Base-by-base conservation (phyloP, 2,329 filamentous ascomycete species). In the Fusarium avenaceum region DNA sequence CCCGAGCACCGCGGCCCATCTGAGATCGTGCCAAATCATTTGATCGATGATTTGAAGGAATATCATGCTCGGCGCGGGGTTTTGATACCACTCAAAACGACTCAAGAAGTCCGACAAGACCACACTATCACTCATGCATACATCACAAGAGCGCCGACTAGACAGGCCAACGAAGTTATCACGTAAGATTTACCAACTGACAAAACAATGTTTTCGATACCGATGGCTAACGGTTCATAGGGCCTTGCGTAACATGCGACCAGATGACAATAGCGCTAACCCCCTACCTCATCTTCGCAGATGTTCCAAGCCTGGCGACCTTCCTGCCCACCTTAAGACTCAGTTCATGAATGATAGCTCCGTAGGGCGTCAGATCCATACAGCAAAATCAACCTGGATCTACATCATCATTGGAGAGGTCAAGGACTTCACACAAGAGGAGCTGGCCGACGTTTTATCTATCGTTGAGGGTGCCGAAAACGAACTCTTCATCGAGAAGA, bases 241-340 rank as follows among this genome's bases (percentile, higher is more conserved):
- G 66, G 83, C 87, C 63, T 79, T 89, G 71, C 84, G 86, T 72
- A 80, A 81, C 53, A 78, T 88, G 75, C 80, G 87, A 63, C 86
- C 86, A 73, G 85, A 88, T 74, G 86, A 87, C 24, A 67, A 63
- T 76, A 84, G 85, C 74, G 86, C 85, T 84, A 87, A 89, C 78
- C 86, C 86, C 82, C 82, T 90, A 72, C 86, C 88, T 80, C 89
- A 95, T 80, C 84, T 95, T 57, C 90, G 92, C 67, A 87, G 92
- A 76, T 92, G 93, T 76, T 91, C 90, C 60, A 93, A 94, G 78
- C 87, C 86, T 46, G 82, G 83, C 53, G 90, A 91, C 73, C 83
- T 94, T 10, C 90, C 91, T 11, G 80, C 84, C 26, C 89, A 90
- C 71, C 82, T 92, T 64, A 89, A 89, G 76, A 82, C 84, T 7